phyloP scores from a whole-genome alignment of 192 early-diverging fungal genomes.

The Piromyces finnis region DNA sequence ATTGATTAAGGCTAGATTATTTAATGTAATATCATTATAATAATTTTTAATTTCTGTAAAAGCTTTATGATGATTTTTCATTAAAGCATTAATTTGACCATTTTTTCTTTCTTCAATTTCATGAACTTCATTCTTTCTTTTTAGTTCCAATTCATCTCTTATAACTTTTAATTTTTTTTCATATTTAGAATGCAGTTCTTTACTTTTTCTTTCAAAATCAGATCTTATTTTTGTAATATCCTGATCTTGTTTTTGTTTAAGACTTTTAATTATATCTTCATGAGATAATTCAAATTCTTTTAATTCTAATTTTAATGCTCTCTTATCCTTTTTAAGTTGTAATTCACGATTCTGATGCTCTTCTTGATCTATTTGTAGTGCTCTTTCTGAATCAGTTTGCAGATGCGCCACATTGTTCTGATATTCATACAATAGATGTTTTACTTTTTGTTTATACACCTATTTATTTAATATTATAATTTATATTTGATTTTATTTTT shows the following conservation, averaged over 20 bases:
- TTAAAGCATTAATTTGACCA: slow-evolving; percentile 44
- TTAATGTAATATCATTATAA: slow-evolving; percentile 51
- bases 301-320: slow-evolving; percentile 38
- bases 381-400: slow-evolving; percentile 37
- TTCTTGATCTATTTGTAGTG: slow-evolving; percentile 30
- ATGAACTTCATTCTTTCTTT: slow-evolving; percentile 46
- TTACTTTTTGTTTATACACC: slow-evolving; percentile 55
- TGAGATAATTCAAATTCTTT: slow-evolving; percentile 44
- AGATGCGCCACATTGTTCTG: slow-evolving; percentile 49
- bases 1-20: slow-evolving; percentile 45
- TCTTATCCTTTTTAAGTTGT: slow-evolving; percentile 41
- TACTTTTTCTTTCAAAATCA: slow-evolving; percentile 37
- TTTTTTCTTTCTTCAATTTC: slow-evolving; percentile 54
- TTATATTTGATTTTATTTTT: no score
- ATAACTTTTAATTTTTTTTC: slow-evolving; percentile 43
- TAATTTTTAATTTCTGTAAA: slow-evolving; percentile 54
- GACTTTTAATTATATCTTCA: slow-evolving; percentile 39
- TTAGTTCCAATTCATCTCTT: slow-evolving; percentile 38
- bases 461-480: background rate
- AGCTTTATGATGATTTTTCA: slow-evolving; percentile 51
- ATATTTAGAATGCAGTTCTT: slow-evolving; percentile 39
- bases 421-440: slow-evolving; percentile 49
- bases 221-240: slow-evolving; percentile 28
- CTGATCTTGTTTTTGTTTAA: slow-evolving; percentile 35
- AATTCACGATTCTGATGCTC: slow-evolving; percentile 25